These are phyloP conservation scores for Styphnolobium japonicum DNA, from an alignment of 306 rosid species.

Conservation along the genomic window DNA sequence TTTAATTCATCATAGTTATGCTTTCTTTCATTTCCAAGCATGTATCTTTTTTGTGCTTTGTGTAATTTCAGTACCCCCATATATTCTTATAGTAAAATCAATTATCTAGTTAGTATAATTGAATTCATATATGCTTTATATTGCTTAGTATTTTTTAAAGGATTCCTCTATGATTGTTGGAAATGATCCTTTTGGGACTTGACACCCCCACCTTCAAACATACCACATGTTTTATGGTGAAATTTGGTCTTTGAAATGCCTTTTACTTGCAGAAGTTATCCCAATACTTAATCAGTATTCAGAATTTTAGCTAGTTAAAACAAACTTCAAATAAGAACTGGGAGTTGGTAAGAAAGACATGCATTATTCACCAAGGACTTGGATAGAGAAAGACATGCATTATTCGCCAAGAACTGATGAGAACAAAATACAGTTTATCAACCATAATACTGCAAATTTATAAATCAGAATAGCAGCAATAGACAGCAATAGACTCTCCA, in stretches of 20 bases:
- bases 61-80: no score
- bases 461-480: neutral
- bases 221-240: neutral
- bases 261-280: neutral
- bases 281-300: neutral
- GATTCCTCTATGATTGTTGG: neutral
- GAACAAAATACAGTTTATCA: neutral
- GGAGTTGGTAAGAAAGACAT: neutral
- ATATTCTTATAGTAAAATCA: no score
- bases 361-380: neutral
- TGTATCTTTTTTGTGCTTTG: no score
- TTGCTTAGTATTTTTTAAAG: no score
- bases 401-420: no score
- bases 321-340: neutral
- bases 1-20: no score
- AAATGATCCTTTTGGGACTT: conserved; percentile 2
- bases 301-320: neutral
- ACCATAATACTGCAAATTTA: no score
- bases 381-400: no score
- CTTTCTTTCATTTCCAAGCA: no score
- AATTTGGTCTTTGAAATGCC: conserved; percentile 2
- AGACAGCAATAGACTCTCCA: no score
- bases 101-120: no score
- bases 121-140: no score
- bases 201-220: neutral